Evolutionary conservation across 2,329 filamentous ascomycete species (phyloP).

Genomic region (Colletotrichum tabaci): DNA sequence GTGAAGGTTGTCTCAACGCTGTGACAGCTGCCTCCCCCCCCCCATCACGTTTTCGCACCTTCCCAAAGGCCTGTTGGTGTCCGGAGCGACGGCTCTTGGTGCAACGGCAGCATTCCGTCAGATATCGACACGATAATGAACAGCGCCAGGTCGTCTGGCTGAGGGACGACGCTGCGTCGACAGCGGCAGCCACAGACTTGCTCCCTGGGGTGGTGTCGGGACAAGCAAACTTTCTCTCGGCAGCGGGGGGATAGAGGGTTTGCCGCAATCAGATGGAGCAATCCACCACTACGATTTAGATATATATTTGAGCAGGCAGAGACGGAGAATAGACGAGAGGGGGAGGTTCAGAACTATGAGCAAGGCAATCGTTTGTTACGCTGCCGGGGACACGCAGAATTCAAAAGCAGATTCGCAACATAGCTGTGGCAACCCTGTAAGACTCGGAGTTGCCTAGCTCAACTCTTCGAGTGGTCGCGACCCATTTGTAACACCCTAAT

Average conservation of each 20-base stretch:
- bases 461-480: not conserved
- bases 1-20: not conserved
- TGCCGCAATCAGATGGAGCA: not conserved
- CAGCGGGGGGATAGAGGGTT: not conserved
- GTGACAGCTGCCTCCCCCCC: constrained; percentile 6
- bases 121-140: not conserved
- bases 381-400: not conserved
- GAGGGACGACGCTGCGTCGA: not conserved
- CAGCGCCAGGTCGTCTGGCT: not conserved
- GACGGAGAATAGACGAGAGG: no score
- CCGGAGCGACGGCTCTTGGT: not conserved
- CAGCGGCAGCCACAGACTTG: not conserved
- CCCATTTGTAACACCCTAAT: not conserved
- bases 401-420: not conserved
- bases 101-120: not conserved
- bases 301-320: no score
- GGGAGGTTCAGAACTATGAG: no score
- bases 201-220: not conserved
- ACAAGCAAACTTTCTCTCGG: constrained; percentile 14
- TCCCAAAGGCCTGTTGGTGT: not conserved
- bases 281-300: no score
- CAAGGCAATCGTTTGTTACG: not conserved
- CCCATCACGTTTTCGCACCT: not conserved
- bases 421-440: not conserved
- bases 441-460: not conserved